Base-by-base conservation (phyloP, 306 rosid genomes). In the Crataegus laevigata region DNA sequence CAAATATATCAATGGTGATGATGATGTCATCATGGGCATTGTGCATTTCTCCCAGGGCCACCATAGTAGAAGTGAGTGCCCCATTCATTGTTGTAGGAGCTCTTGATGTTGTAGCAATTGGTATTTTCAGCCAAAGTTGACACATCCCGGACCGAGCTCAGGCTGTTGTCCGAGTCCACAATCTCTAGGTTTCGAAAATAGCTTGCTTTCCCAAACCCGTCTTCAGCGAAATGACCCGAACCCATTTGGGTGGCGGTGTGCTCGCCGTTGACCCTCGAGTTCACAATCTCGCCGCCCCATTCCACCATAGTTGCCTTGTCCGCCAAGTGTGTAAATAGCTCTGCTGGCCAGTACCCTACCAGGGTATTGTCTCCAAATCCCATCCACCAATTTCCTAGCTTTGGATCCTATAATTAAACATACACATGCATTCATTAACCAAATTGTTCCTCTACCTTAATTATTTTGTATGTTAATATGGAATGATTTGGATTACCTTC, bases 271-370 rank as follows among this genome's bases (percentile, higher is more conserved):
- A 91, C 75, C 17, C 90, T 81, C 1, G 97, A 58, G 80, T 94
- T 92, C 21, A 94, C 99, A 74, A 94, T 89, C 79, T 94, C 99
- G 3, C 99, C 97, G 2, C 99, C 99, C 99, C 99, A 94, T 28
- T 94, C 96, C 74, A 94, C 99, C 99, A 94, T 92, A 0, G 96
- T 94, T 1, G 97, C 99, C 18, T 78, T 93, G 6, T 87, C 82
- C 2, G 88, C 92, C 17, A 94, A 79, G 89, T 94, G 99, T 6
- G 96, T 90, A 80, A 94, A 94, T 32, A 94, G 50, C 87, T 90
- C 97, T 0, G 87, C 91, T 1, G 99, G 97, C 99, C 99, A 94
- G 54, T 94, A 94, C 57, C 99, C 99, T 11, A 94, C 91, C 25
- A 94, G 70, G 25, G 89, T 79, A 72, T 69, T 82, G 42, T 87